Evolutionary conservation across 163 green algal genomes (phyloP), one percentile per base, ranked within the genome.

Genomic region (Scenedesmus sp.): DNA sequence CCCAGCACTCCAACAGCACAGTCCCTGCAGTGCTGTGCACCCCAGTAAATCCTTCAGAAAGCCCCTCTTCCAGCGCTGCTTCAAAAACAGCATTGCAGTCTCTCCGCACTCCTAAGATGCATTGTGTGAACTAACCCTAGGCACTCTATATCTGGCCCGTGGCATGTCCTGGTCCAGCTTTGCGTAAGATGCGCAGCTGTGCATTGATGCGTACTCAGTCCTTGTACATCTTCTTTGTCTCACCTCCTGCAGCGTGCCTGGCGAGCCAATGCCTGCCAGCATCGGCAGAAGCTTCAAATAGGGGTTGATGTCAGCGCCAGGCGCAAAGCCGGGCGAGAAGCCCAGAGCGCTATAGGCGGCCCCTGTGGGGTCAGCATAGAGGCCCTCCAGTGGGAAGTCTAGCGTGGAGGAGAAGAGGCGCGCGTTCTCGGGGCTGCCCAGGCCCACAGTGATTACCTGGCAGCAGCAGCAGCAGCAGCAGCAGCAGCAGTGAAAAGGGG

Each of bases 201-300:
- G 59, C 8, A 8, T 64, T 64, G 8, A 15, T 15, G 8, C 8
- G 59, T 15, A 16, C 62, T 70, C 9, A 70, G 62, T 15, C 16
- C 62, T 70, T 3, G 12, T 70, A 15, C 18, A 4, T 67, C 76
- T 5, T 82, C n/a, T 13, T 55, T 46, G 18, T 13, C 86, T 26
- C 74, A 98, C 96, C 94, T 98, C 96, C 73, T 95, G 94, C 70
- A 99, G 85, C 0, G 97, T 99, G 34, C 97, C 97, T 2, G 96
- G 96, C 1, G 95, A 97, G 0, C 96, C 96, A 5, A 98, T 95
- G 23, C 97, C 97, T 0, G 95, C 94, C 90, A 98, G 94, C 97
- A 99, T 99, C 62, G 95, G 89, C 83, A 99, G 87, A 82, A 99
- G 94, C 93, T 98, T 98, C 55, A 96, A 83, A 81, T 98, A 98